Evolutionary conservation across 1,284 basidiomycete species (phyloP).

Genomic region (Cystobasidium pallidum): DNA sequence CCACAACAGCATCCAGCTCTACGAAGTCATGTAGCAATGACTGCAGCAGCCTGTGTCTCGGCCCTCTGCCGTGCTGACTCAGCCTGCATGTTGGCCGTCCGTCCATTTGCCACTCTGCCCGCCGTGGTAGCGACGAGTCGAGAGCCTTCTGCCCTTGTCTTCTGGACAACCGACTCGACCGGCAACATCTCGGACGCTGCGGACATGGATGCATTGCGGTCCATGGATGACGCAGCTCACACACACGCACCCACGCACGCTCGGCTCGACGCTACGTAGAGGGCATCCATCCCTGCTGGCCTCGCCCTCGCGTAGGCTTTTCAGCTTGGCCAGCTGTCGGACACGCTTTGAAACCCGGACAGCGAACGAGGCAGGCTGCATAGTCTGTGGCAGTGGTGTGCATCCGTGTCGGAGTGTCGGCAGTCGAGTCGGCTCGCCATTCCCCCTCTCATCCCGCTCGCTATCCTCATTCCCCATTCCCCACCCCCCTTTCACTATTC

Average conservation of each 20-base stretch:
- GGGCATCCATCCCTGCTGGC: slow-evolving; percentile 2
- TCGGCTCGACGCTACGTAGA: slow-evolving; percentile 1
- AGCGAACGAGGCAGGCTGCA: slow-evolving; percentile 6
- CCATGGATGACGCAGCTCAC: not conserved
- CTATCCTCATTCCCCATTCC: not conserved
- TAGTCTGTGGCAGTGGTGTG: not conserved
- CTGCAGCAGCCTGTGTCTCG: no score
- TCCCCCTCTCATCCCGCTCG: not conserved
- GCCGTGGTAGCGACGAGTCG: not conserved
- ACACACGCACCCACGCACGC: not conserved
- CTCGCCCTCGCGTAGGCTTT: not conserved
- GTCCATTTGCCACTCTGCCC: not conserved
- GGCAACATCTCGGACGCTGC: not conserved
- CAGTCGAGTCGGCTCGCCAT: slow-evolving; percentile 25
- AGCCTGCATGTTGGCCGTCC: not conserved
- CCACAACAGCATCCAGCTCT: no score
- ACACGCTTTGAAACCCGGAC: slow-evolving; percentile 7
- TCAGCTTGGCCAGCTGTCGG: not conserved
- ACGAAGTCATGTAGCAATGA: no score
- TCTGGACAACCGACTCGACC: slow-evolving; percentile 18
- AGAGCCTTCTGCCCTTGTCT: not conserved
- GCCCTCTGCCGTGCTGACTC: slow-evolving; percentile 2
- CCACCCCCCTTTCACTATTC: not conserved
- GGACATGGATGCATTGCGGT: not conserved
- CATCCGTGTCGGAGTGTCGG: not conserved